Conservation (phyloP, 345 rosid species). For the Citrus reticulata region DNA sequence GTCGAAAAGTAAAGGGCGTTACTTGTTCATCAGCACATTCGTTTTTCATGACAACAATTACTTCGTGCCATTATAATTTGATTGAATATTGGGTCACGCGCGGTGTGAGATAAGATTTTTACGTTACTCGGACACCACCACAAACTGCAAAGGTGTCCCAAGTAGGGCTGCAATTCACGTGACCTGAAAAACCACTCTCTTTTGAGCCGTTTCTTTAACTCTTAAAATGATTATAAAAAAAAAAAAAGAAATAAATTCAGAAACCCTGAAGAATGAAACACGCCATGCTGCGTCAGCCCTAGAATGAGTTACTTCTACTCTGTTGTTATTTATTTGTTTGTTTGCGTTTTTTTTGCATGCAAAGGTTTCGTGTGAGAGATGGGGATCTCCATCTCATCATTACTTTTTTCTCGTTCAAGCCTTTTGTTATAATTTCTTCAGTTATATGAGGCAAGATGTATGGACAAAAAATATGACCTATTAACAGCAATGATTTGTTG, state of each 20-base stretch:
- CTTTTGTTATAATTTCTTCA: background rate
- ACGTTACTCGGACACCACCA: conserved; percentile 9
- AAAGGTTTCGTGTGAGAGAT: conserved; percentile 21
- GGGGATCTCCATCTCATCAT: background rate
- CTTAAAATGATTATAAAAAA: background rate
- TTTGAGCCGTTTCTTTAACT: conserved; percentile 4
- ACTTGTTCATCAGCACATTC: too few species aligned
- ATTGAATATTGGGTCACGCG: background rate
- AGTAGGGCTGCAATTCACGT: conserved; percentile 12
- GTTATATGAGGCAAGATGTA: conserved; percentile 11
- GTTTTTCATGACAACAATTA: background rate
- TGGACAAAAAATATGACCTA: conserved; percentile 18
- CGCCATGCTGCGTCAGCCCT: conserved; percentile 15
- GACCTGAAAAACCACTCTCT: background rate
- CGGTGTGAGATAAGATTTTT: background rate
- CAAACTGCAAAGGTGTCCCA: conserved; percentile 15
- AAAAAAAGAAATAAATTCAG: too few species aligned
- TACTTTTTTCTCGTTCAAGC: background rate
- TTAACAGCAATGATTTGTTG: background rate
- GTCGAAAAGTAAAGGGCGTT: too few species aligned
- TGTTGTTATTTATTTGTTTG: conserved; percentile 2
- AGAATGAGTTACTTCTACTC: background rate
- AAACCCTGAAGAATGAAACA: conserved; percentile 9
- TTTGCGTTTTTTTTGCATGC: conserved; percentile 2
- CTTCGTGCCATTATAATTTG: background rate